Base-by-base conservation (phyloP, 2,329 filamentous ascomycete species). In the Fusarium azukiicola region DNA sequence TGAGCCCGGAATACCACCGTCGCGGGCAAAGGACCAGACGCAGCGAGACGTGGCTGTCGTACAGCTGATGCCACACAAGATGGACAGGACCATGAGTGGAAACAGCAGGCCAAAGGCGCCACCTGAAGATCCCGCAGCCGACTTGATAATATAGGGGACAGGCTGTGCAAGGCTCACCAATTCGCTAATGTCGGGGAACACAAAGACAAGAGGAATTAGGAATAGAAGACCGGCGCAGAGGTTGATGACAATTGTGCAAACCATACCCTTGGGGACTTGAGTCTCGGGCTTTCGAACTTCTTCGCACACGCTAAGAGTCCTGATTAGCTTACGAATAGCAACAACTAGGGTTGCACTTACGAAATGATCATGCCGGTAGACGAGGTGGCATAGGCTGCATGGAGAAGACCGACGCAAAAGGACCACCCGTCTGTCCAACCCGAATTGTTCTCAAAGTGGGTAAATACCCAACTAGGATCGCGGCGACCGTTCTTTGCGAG, bases 301-400 rank as follows among this genome's bases (percentile, higher is more conserved):
- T 87, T 96, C 95, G 81, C 94, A 95, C 95, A 96, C 96, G 75
- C 92, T 95, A 74, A 11, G 58, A 6, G 5, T 1, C 2, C n/a
- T 4, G 11, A 36, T 75, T 13, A 75, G 56, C 12, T 32, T 19
- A 13, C 7, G 12, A 46, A 6, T 7, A 17, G 38, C 13, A 36
- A 9, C 2, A 4, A 14, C 4, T 13, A 27, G 3, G 23, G 12
- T 5, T 16, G 23, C 10, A 90, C 93, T 90, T 88, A 95, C 93
- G 93, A 95, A 84, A 96, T 94, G 75, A 96, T 95, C 95, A 96
- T 96, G 87, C 95, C 95, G 0, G 95, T 96, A 14, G 94, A 95
- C 6, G 95, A 96, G 16, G 94, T 96, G 63, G 94, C 94, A 83
- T 96, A 96, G 73, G 93, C 95, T 64, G 94, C 95, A 81, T 96